Evolutionary conservation across 2,329 filamentous ascomycete genomes (phyloP).

Genomic region (Colletotrichum eremochloae): DNA sequence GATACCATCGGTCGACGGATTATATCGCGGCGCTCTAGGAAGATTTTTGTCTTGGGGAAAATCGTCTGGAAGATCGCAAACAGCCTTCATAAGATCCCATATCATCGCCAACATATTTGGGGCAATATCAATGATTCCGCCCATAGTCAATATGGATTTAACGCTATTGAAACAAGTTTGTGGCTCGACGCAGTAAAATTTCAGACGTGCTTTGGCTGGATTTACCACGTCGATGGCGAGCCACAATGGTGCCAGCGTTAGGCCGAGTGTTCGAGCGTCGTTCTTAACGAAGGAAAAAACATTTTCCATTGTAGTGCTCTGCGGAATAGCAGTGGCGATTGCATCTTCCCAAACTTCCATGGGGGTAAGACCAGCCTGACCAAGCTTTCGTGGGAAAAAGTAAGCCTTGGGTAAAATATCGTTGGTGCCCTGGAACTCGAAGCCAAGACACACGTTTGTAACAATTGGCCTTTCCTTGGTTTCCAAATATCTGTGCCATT

Average conservation of each 20-base stretch:
- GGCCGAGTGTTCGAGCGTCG: background rate
- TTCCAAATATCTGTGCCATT: slow-evolving; percentile 13
- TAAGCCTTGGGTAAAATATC: slow-evolving; percentile 19
- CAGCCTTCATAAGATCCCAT: slow-evolving; percentile 29
- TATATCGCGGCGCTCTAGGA: slow-evolving; percentile 15
- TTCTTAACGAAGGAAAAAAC: slow-evolving; percentile 23
- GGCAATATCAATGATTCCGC: background rate
- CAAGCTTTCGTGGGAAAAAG: slow-evolving; percentile 27
- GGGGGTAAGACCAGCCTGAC: slow-evolving; percentile 17
- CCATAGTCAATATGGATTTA: slow-evolving; percentile 10
- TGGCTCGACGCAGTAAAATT: slow-evolving; percentile 26
- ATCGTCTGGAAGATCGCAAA: slow-evolving; percentile 18
- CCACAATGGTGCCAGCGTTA: slow-evolving; percentile 20
- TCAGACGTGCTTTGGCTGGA: slow-evolving; percentile 21
- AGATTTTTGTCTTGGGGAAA: slow-evolving; percentile 3
- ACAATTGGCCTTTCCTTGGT: slow-evolving; percentile 14
- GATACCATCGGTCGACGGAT: slow-evolving; percentile 5
- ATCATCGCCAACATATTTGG: background rate
- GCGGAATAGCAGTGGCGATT: slow-evolving; percentile 5
- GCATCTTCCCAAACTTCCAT: slow-evolving; percentile 30
- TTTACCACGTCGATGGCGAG: slow-evolving; percentile 18
- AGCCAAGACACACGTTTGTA: slow-evolving; percentile 25
- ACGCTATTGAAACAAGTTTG: slow-evolving; percentile 20
- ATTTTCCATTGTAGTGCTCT: background rate
- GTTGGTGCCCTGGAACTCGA: slow-evolving; percentile 10